Evolutionary conservation across 2,329 filamentous ascomycete genomes (phyloP), one percentile per base, ranked within the genome.

Genomic region (Aureobasidium zeae): DNA sequence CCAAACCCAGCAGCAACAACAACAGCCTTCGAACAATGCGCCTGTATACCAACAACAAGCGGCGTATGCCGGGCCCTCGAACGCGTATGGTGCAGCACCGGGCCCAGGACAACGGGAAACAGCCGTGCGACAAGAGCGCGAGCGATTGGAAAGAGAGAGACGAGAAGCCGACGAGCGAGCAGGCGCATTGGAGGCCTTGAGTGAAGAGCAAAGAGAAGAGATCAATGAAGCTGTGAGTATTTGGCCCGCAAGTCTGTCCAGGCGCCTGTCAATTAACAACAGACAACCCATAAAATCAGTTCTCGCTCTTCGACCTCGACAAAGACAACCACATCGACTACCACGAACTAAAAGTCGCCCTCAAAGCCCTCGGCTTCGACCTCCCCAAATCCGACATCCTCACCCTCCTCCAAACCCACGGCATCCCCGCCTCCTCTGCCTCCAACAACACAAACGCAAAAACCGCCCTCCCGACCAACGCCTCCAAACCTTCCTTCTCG

Each of bases 281-380:
- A 10, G 6, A 5, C 9, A 12, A 13, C 26, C 19, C 3, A 38
- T n/a, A 12, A 12, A 8, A 12, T 17, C 45, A 94, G 83, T 96
- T 96, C 65, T 81, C 81, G 49, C 79, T 96, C 52, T 96, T 98
- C 72, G 91, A 96, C 63, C 83, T 94, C 58, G 89, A 96, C 72
- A 89, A 93, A 63, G 88, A 96, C 68, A 77, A 81, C 34, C 80
- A 84, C 64, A 86, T 98, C 59, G 89, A 96, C 69, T 96, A 94
- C 71, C 91, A 96, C 68, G 91, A 98, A 67, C 85, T 96, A 62
- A 89, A 91, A 65, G 91, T 96, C 67, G 87, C 89, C 48, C 81
- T 96, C 56, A 91, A 93, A 62, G 91, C 91, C 3, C 79, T 98
- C 1, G 91, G 91, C 51, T 96, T 96, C 69, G 86, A 93, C 57